These are phyloP conservation scores for Endogone sp. DNA, from an alignment of 192 early-diverging fungal species.

Conservation along the genomic window DNA sequence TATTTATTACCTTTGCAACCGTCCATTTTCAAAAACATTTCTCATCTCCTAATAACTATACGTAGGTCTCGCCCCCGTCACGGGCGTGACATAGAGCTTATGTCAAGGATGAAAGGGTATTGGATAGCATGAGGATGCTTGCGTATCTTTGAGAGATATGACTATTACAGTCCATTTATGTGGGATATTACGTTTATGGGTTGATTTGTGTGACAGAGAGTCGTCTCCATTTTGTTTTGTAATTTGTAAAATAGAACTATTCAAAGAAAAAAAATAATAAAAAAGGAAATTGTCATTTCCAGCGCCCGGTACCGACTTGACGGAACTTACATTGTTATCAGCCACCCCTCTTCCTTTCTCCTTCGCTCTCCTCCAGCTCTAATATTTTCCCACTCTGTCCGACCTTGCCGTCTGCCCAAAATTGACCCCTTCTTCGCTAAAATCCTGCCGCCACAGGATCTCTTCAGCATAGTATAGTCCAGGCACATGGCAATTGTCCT, in stretches of 20 bases:
- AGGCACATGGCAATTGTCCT: slow-evolving; percentile 64
- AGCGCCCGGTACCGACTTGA: no score
- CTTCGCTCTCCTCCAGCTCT: neutral
- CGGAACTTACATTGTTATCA: no score
- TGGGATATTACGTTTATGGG: no score
- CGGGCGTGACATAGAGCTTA: neutral
- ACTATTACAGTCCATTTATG: no score
- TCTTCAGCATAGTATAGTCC: slow-evolving; percentile 61
- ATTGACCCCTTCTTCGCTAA: slow-evolving; percentile 75
- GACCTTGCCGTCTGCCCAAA: slow-evolving; percentile 2
- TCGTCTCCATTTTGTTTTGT: neutral
- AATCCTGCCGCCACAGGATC: slow-evolving; percentile 72
- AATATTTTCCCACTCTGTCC: no score
- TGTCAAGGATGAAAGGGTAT: no score
- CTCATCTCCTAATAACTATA: no score
- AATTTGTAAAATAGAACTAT: neutral
- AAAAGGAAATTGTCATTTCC: neutral
- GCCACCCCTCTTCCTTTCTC: neutral
- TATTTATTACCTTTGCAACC: no score
- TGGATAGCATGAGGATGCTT: neutral
- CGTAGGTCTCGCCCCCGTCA: neutral
- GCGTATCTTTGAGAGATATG: neutral
- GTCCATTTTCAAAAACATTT: no score
- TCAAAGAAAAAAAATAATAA: neutral
- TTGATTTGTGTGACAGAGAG: no score